These are phyloP conservation scores for Erigeron canadensis DNA, from an alignment of 129 eudicot genomes.

Conservation along the genomic window DNA sequence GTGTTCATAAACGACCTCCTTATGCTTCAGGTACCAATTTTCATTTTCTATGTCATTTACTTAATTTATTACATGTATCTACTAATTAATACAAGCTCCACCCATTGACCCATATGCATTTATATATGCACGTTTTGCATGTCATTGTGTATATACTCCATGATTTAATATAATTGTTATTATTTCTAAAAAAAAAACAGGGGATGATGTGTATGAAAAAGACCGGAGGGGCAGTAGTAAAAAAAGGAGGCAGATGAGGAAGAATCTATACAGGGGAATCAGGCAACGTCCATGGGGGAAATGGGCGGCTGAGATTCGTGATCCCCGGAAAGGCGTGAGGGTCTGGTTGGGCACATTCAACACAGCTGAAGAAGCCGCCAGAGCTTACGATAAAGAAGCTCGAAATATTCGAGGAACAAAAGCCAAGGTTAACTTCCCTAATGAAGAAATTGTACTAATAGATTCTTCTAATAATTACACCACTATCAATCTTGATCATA, in stretches of 20 bases:
- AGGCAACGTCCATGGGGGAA: conserved; percentile 97
- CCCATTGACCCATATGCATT: no score
- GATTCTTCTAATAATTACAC: no score
- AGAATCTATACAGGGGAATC: conserved; percentile 84
- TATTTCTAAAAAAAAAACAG: no score
- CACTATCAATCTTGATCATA: no score
- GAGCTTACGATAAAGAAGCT: conserved; percentile 91
- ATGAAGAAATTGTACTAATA: no score
- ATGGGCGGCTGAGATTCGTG: conserved; percentile 99
- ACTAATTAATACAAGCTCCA: no score
- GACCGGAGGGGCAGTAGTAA: not conserved
- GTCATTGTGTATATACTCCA: no score
- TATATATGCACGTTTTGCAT: no score
- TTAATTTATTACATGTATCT: no score
- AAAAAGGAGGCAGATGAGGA: conserved; percentile 65
- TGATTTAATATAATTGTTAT: no score
- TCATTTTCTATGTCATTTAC: not conserved
- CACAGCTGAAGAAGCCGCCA: conserved; percentile 93
- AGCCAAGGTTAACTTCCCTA: conserved; percentile 94
- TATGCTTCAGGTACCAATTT: conserved; percentile 38
- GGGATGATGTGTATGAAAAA: conserved; percentile 34
- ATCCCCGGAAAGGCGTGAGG: conserved; percentile 91
- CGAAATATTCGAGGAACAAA: conserved; percentile 81
- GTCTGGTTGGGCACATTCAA: conserved; percentile 95
- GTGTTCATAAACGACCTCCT: conserved; percentile 36